Evolutionary conservation across 805 yeast genomes (phyloP), one percentile per base, ranked within the genome.

Genomic region (Hagleromyces aurorensis): DNA sequence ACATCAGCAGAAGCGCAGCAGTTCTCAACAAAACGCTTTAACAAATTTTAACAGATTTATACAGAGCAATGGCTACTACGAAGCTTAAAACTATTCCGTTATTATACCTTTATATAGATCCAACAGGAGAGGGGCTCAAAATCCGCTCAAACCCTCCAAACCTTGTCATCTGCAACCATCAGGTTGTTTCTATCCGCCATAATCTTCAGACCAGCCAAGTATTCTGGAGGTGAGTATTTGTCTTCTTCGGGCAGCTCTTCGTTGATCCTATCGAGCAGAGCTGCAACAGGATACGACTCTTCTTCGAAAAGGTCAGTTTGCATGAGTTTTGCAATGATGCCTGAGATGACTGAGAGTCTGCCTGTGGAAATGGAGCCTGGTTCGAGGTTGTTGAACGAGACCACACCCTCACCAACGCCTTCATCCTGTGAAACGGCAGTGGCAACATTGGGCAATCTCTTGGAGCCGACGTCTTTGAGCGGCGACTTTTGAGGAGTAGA

Each of bases 91-190:
- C n/a, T n/a, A n/a, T n/a, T n/a, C n/a, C n/a, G n/a, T n/a, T n/a
- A n/a, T n/a, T n/a, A n/a, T n/a, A n/a, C n/a, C n/a, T n/a, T n/a
- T n/a, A n/a, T n/a, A n/a, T n/a, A n/a, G n/a, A n/a, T n/a, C n/a
- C n/a, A n/a, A n/a, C n/a, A n/a, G n/a, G n/a, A n/a, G n/a, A n/a
- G n/a, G n/a, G n/a, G n/a, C n/a, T n/a, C n/a, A n/a, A n/a, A n/a
- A n/a, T n/a, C n/a, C n/a, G n/a, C 12, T 25, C 23, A 54, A 7
- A 68, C 63, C 46, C 62, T 63, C 67, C 69, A 70, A 13, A 70
- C 63, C 37, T 60, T 60, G 16, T 61, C 68, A 16, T 67, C 75
- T 7, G 70, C 60, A 13, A 62, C 45, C 72, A 69, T 65, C 26
- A 71, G 35, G 23, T 67, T 61, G 34, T 70, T 69, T 34, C 63